A percentile compares a stretch with the other conserved stretches of the same genome.
Evolutionary conservation across 1,284 basidiomycete genomes (phyloP).

Genomic region (Ceratorhiza oryzae-sativae): DNA sequence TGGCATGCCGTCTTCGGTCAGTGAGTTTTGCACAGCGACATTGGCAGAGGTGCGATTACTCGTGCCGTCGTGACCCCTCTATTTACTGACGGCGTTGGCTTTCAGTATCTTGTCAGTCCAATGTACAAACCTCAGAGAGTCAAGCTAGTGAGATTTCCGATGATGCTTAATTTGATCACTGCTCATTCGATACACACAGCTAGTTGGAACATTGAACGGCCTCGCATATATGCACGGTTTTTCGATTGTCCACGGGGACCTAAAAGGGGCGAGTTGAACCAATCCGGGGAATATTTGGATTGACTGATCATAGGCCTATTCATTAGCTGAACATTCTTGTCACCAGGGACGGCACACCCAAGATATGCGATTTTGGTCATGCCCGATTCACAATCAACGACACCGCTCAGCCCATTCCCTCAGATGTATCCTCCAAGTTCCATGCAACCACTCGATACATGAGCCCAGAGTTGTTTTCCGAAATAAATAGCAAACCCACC

Average conservation of each 20-base stretch:
- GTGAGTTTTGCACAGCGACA: too few species aligned
- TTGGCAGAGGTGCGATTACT: too few species aligned
- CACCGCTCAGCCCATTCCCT: neutral
- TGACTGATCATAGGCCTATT: neutral
- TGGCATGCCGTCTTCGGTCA: too few species aligned
- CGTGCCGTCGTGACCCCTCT: too few species aligned
- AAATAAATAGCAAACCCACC: neutral
- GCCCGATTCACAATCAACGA: neutral
- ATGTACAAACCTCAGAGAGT: too few species aligned
- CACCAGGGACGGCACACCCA: neutral
- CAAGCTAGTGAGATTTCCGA: too few species aligned
- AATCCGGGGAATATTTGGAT: neutral
- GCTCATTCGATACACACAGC: neutral
- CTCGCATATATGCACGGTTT: conserved; percentile 7
- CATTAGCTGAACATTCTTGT: neutral
- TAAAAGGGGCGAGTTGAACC: neutral
- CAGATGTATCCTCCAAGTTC: too few species aligned
- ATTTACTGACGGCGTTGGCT: too few species aligned
- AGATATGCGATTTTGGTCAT: conserved; percentile 12
- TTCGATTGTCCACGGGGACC: neutral
- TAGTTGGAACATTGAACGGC: neutral
- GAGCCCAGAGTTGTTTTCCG: neutral
- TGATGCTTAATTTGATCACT: too few species aligned
- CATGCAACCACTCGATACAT: conserved; percentile 19
- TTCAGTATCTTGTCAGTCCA: too few species aligned